Base-by-base conservation (phyloP, 164 flowering plant species). In the Litsea cubeba region DNA sequence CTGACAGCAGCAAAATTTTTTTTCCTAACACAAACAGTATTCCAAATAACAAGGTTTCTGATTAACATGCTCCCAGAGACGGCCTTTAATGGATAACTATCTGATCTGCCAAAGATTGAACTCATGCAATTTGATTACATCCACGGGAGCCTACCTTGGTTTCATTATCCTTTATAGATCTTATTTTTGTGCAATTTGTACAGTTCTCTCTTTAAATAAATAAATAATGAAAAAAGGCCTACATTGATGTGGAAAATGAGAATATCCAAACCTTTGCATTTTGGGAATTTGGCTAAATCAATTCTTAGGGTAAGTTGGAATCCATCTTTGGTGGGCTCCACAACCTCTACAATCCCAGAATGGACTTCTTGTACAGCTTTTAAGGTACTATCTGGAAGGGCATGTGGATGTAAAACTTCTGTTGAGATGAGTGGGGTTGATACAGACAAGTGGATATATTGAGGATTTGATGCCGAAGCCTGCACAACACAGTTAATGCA, bases 251-350 rank as follows among this genome's bases (percentile, higher is more conserved):
- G 60, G n/a, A 54, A 17, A 54, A 20, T 54, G 60, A 54, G 2
- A 54, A 63, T 30, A n/a, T 62, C 20, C 80, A 69, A 23, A 91
- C 97, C 95, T 88, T 86, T 88, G 26, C 81, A 71, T 15, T 22
- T 86, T 69, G 88, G 90, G 71, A 93, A 81, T 78, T 82, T 86
- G 17, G 81, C 30, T 3, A 90, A 79, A 76, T 89, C 74, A 35
- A 95, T 80, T 69, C 79, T 82, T 25, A 95, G 70, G 51, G 97
- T 93, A 17, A 93, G 87, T 72, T 87, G 92, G 78, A 83, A 92
- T 75, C 97, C 95, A 75, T 77, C 85, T 78, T 77, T 82, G 51
- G 93, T 82, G 3, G 92, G 97, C 72, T 90, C 87, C 24, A 85
- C 70, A 58, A 87, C 78, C 69, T 89, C 90, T 73, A 87, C 77